Evolutionary conservation across 176 grass and related monocot genomes (phyloP).

Genomic region (Cenchrus purpureus): DNA sequence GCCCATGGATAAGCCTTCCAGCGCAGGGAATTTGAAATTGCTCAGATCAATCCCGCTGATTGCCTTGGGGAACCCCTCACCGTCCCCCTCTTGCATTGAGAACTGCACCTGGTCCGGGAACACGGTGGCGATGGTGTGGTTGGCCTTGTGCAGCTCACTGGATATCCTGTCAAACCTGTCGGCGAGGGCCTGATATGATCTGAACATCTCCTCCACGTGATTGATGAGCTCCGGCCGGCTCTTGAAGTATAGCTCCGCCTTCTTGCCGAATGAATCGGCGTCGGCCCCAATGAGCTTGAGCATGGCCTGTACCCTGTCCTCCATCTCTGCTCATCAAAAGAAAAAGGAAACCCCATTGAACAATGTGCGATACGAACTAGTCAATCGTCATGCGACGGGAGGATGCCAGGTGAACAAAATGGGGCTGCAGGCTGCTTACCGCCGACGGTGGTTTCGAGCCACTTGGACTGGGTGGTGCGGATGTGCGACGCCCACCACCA

Average conservation of each 20-base stretch:
- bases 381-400: too few species aligned
- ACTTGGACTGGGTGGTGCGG: slow-evolving; percentile 78
- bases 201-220: slow-evolving; percentile 82
- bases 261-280: slow-evolving; percentile 80
- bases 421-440: slow-evolving; percentile 35
- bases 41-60: slow-evolving; percentile 59
- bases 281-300: slow-evolving; percentile 89
- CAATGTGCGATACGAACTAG: neutral
- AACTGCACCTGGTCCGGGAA: slow-evolving; percentile 85
- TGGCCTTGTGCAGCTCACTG: slow-evolving; percentile 91
- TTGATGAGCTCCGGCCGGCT: slow-evolving; percentile 86
- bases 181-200: slow-evolving; percentile 74
- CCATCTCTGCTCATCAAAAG: slow-evolving; percentile 69
- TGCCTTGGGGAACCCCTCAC: slow-evolving; percentile 48
- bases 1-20: slow-evolving; percentile 50
- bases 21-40: slow-evolving; percentile 49
- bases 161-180: slow-evolving; percentile 71
- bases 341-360: neutral
- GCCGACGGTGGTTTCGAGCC: slow-evolving; percentile 73
- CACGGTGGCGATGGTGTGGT: slow-evolving; percentile 83
- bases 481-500: slow-evolving; percentile 94
- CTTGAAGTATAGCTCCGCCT: slow-evolving; percentile 89
- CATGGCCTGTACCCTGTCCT: slow-evolving; percentile 77
- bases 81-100: slow-evolving; percentile 66
- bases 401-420: neutral